Evolutionary conservation across 2,329 filamentous ascomycete genomes (phyloP).

Genomic region (Paecilomyces variotii): DNA sequence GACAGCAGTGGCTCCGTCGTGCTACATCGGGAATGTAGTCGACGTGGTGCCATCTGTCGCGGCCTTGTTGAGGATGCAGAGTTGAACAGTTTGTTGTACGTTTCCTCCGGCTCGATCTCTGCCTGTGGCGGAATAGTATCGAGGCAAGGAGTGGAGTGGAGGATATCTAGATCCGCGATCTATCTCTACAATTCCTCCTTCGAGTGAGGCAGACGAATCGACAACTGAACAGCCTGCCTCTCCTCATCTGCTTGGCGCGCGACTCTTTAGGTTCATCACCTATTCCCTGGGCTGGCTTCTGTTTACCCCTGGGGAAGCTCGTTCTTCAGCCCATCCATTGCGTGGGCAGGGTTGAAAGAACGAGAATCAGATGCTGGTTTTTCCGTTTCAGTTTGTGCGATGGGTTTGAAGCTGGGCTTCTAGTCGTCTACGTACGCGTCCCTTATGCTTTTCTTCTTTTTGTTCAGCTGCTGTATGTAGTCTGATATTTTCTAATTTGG

Average conservation of each 20-base stretch:
- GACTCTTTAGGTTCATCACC: conserved; percentile 46
- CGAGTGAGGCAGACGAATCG: conserved; percentile 1
- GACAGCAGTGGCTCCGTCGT: conserved; percentile 5
- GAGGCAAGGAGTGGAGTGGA: conserved; percentile 18
- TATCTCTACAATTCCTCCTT: conserved; percentile 2
- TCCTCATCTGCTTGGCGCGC: conserved; percentile 6
- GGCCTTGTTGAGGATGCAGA: conserved; percentile 4
- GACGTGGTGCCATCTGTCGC: conserved; percentile 1
- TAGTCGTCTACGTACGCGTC: conserved; percentile 5
- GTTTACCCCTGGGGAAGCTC: conserved; percentile 27
- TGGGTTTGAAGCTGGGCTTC: neutral
- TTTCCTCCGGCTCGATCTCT: conserved; percentile 9
- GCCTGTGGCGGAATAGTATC: conserved; percentile 19
- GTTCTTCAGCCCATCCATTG: conserved; percentile 19
- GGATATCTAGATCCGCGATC: conserved; percentile 28
- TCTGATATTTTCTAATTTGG: conserved; percentile 15
- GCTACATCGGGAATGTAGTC: conserved; percentile 15
- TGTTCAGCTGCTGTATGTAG: conserved; percentile 12
- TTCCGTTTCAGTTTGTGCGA: neutral
- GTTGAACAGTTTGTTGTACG: conserved; percentile 8
- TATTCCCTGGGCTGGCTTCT: conserved; percentile 44
- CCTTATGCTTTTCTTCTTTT: conserved; percentile 1
- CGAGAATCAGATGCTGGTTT: conserved; percentile 46
- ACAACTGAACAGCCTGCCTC: conserved; percentile 7
- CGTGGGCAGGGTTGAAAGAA: conserved; percentile 16